Conservation (phyloP, 257 asterid genomes). For the Ligustrum vulgare region DNA sequence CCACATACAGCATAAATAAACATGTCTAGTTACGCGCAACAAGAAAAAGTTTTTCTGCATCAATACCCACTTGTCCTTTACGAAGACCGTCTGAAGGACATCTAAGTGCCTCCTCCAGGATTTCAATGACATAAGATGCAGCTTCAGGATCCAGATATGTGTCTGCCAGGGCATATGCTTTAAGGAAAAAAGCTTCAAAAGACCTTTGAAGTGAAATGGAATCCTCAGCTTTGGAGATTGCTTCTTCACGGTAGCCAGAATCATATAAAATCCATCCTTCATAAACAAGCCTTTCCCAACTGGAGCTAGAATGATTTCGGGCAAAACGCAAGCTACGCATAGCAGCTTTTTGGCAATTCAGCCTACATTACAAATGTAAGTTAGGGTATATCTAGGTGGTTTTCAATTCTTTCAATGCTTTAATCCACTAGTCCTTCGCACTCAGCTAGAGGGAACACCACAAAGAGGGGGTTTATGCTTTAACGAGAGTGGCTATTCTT, state of each 20-base stretch:
- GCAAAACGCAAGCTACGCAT: slow-evolving; percentile 55
- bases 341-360: slow-evolving; percentile 56
- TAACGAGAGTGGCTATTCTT: too few species aligned
- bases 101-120: slow-evolving; percentile 66
- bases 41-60: neutral
- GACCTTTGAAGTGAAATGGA: slow-evolving; percentile 50
- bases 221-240: slow-evolving; percentile 49
- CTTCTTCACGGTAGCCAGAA: slow-evolving; percentile 54
- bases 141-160: slow-evolving; percentile 43
- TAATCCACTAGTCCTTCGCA: too few species aligned
- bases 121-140: slow-evolving; percentile 43
- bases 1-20: neutral
- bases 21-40: neutral
- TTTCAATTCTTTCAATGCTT: neutral
- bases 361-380: slow-evolving; percentile 27
- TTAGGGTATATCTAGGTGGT: neutral
- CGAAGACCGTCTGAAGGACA: slow-evolving; percentile 85
- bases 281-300: slow-evolving; percentile 78
- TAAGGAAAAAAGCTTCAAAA: slow-evolving; percentile 59
- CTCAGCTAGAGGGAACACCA: neutral
- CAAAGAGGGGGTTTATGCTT: neutral
- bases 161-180: slow-evolving; percentile 72
- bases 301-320: slow-evolving; percentile 40
- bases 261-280: slow-evolving; percentile 92
- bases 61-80: slow-evolving; percentile 49